Percentiles rank a stretch among this genome's conserved stretches.
These are phyloP conservation scores for Fusarium oligoseptatum DNA, from an alignment of 2,329 filamentous ascomycete genomes.

Conservation along the genomic window DNA sequence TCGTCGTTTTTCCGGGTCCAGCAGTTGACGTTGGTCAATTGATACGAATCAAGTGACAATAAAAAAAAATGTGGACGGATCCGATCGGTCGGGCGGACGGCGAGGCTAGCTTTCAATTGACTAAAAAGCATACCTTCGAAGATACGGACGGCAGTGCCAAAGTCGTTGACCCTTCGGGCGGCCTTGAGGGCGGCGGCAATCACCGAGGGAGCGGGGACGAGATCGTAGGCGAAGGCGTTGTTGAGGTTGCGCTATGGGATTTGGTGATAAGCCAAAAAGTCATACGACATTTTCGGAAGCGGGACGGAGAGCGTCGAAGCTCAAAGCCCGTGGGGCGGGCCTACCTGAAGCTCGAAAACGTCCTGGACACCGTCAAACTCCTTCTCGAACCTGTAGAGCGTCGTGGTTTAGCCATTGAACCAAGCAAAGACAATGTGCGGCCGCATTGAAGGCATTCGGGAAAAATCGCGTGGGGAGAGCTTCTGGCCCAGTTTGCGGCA, in stretches of 20 bases:
- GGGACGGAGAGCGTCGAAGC: slow-evolving; percentile 37
- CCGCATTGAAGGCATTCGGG: slow-evolving; percentile 46
- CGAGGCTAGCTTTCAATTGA: slow-evolving; percentile 32
- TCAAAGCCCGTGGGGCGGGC: slow-evolving; percentile 39
- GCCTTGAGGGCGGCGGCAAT: slow-evolving; percentile 92
- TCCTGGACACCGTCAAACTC: slow-evolving; percentile 98
- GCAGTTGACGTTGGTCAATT: slow-evolving; percentile 22
- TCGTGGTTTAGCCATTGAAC: slow-evolving; percentile 48
- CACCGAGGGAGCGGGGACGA: slow-evolving; percentile 94
- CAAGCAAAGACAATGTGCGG: slow-evolving; percentile 29
- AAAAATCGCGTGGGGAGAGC: slow-evolving; percentile 45
- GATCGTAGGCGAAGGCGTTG: slow-evolving; percentile 99
- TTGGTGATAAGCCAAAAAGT: slow-evolving; percentile 48
- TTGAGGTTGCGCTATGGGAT: slow-evolving; percentile 84
- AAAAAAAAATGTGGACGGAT: slow-evolving; percentile 9
- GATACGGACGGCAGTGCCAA: slow-evolving; percentile 95
- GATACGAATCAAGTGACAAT: slow-evolving; percentile 9
- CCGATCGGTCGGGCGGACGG: slow-evolving; percentile 25
- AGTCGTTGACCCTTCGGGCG: slow-evolving; percentile 97
- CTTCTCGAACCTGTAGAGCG: slow-evolving; percentile 88
- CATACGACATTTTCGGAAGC: slow-evolving; percentile 48
- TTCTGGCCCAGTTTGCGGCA: slow-evolving; percentile 36
- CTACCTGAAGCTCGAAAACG: slow-evolving; percentile 99
- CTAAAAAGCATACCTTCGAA: slow-evolving; percentile 84
- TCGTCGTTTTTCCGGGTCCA: neutral